Evolutionary conservation across 148 eudicot species (phyloP), one percentile per base, ranked within the genome.

Genomic region (Diospyros kaki): DNA sequence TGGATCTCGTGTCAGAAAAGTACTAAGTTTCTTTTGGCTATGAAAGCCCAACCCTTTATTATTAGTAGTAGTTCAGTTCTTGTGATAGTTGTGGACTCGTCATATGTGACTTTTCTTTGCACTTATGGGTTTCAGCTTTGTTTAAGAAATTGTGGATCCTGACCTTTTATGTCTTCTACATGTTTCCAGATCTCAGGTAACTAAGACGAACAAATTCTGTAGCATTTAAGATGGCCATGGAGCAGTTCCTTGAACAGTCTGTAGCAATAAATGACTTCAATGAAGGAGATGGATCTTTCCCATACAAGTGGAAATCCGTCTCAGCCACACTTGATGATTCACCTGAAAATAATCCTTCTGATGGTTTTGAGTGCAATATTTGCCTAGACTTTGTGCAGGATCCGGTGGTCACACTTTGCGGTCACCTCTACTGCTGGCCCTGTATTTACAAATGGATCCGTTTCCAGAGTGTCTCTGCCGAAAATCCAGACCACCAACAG

Each of bases 341-440:
- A 48, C 14, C 75, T 3, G 91, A 84, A 41, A 70, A 77, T 11
- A 82, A 73, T 68, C 45, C 84, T 4, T 78, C 86, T 0, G 79
- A 77, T 62, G 91, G 90, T 15, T 94, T 94, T 38, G 97, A 94
- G 55, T 94, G 98, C 85, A 94, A 92, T 71, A 94, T 94, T 1
- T 94, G 98, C 81, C 79, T 90, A 69, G 97, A 94, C 71, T 73
- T 73, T 2, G 95, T 91, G 62, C 89, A 85, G 44, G 93, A 94
- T 15, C 98, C 98, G 0, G 95, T 94, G 12, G 88, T 94, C 51
- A 94, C 97, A 52, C 74, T 94, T 2, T 91, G 98, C 45, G 98
- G 98, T 40, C 98, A 94, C 75, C 95, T 94, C 76, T 94, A 88
- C 65, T 94, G 98, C 67, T 94, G 98, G 98, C 98, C 95, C 40